A percentile compares a stretch with the other conserved stretches of the same genome.
Conservation (phyloP, 495 filamentous ascomycete species). For the Penicillium dipodomyicola region DNA sequence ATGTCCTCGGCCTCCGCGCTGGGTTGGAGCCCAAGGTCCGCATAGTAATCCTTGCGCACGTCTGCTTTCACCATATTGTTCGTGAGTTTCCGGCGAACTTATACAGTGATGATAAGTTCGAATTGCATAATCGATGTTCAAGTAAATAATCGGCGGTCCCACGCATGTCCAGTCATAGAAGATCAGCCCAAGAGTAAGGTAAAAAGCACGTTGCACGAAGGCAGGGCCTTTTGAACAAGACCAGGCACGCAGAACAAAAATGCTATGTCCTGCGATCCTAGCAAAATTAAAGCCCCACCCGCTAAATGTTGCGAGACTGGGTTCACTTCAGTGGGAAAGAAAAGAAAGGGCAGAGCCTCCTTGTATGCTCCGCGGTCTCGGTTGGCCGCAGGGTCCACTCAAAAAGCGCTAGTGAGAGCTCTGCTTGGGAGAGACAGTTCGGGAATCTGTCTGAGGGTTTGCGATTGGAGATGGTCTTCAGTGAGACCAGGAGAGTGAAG, state of each 20-base stretch:
- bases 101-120: constrained; percentile 7
- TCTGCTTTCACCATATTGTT: constrained; percentile 73
- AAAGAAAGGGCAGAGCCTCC: constrained; percentile 12
- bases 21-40: constrained; percentile 67
- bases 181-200: constrained; percentile 1
- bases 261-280: not conserved
- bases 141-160: constrained; percentile 11
- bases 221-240: constrained; percentile 1
- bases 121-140: constrained; percentile 24
- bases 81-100: constrained; percentile 6
- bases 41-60: constrained; percentile 77
- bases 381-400: constrained; percentile 21
- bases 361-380: constrained; percentile 15
- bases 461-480: constrained; percentile 9
- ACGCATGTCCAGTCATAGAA: constrained; percentile 21
- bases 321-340: not conserved
- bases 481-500: constrained; percentile 1
- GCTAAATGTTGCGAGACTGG: not conserved
- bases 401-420: constrained; percentile 21
- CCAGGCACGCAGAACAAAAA: not conserved
- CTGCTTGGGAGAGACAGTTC: constrained; percentile 12
- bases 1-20: constrained; percentile 67
- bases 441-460: constrained; percentile 1
- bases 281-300: not conserved
- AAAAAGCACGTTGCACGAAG: constrained; percentile 6